Percentiles rank a stretch among this genome's conserved stretches.
These are phyloP conservation scores for Talaromyces ruber DNA, from an alignment of 495 filamentous ascomycete species.

Conservation along the genomic window DNA sequence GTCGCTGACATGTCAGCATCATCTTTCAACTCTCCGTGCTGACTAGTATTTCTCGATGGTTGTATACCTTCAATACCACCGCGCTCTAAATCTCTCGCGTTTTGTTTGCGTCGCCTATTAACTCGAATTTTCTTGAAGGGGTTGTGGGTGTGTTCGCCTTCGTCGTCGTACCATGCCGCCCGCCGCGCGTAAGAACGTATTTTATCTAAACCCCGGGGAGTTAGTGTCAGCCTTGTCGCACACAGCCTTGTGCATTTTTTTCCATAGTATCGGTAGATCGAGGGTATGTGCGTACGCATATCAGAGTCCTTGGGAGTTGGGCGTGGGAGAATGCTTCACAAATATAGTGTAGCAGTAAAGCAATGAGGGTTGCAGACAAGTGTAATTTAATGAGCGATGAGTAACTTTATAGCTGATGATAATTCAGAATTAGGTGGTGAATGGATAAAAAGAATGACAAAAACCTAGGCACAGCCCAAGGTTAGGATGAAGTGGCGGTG, in stretches of 20 bases:
- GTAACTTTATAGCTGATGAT: neutral
- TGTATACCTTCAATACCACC: constrained; percentile 12
- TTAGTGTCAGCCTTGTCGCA: neutral
- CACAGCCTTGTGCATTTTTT: neutral
- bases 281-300: neutral
- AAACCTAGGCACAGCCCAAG: neutral
- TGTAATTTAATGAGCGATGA: neutral
- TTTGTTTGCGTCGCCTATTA: neutral
- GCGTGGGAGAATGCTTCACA: neutral
- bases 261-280: neutral
- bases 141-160: constrained; percentile 34
- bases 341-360: neutral
- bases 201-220: constrained; percentile 30
- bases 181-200: constrained; percentile 33
- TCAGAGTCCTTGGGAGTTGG: neutral
- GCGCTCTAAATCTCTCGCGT: neutral
- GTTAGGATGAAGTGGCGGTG: neutral
- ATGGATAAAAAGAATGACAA: neutral
- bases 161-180: constrained; percentile 39
- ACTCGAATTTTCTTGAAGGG: constrained; percentile 34
- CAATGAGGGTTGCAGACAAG: neutral
- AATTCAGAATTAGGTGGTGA: neutral
- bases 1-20: constrained; percentile 15
- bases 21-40: constrained; percentile 19
- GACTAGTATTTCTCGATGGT: constrained; percentile 16